Evolutionary conservation across 805 yeast genomes (phyloP).

Genomic region (Monosporozyma solicola): DNA sequence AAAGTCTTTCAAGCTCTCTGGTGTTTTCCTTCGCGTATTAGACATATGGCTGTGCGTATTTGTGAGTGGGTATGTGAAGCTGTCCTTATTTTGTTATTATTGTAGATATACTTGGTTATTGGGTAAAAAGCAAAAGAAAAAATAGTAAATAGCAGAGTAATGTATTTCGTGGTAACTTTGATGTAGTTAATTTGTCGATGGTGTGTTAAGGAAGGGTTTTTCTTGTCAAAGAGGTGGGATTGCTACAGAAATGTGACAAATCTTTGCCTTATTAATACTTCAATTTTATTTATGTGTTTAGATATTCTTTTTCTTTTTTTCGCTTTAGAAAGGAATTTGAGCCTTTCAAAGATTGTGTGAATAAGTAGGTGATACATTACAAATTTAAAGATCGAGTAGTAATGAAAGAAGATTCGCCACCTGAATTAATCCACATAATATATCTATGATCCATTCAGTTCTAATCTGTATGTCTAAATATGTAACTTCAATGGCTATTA

Average conservation of each 20-base stretch:
- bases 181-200: not conserved
- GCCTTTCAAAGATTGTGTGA: not conserved
- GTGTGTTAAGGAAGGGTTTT: not conserved
- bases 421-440: not conserved
- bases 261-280: not conserved
- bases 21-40: slow-evolving; percentile 3
- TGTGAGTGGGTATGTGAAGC: not conserved
- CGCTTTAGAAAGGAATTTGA: not conserved
- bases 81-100: not conserved
- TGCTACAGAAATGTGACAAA: not conserved
- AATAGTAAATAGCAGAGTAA: not conserved
- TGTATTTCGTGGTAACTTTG: not conserved
- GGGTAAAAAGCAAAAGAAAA: not conserved
- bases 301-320: not conserved
- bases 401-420: not conserved
- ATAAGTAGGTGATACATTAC: not conserved
- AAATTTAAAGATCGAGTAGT: not conserved
- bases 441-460: slow-evolving; percentile 53
- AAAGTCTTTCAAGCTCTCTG: slow-evolving; percentile 18
- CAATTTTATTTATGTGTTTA: not conserved
- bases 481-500: too few relatives aligned
- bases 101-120: not conserved
- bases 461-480: slow-evolving; percentile 1
- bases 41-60: not conserved
- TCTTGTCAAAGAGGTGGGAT: not conserved